Conservation (phyloP, 805 yeast species). For the Saturnispora besseyi region DNA sequence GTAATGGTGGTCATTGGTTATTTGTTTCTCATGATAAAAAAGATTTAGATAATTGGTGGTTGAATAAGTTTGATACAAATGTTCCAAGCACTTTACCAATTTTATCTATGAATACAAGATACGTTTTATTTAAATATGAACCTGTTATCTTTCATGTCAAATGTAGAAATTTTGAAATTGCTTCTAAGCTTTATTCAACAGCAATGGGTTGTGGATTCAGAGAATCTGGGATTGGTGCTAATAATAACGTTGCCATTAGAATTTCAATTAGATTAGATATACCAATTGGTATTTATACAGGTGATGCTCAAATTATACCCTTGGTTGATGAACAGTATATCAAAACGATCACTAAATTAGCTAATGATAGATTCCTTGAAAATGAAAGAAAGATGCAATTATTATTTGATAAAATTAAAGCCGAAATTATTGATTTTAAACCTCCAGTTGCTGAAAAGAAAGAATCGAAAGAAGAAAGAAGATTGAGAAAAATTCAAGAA, state of each 20-base stretch:
- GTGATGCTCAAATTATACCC: constrained; percentile 21
- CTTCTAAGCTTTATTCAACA: constrained; percentile 51
- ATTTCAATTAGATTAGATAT: constrained; percentile 65
- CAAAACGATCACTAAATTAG: constrained; percentile 40
- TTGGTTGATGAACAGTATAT: constrained; percentile 49
- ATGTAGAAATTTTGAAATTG: constrained; percentile 52
- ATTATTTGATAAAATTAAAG: constrained; percentile 35
- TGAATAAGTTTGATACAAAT: constrained; percentile 15
- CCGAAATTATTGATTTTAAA: constrained; percentile 18
- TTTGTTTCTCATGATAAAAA: constrained; percentile 62
- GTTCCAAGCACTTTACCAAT: background rate
- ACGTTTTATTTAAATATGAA: constrained; percentile 69
- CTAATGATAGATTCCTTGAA: constrained; percentile 57
- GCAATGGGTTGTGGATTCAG: constrained; percentile 85
- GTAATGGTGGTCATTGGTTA: constrained; percentile 77
- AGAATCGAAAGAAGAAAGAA: constrained; percentile 52
- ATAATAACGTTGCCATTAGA: constrained; percentile 69
- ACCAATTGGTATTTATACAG: constrained; percentile 56
- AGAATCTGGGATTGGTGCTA: constrained; percentile 78
- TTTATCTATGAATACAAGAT: constrained; percentile 32
- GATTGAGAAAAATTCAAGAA: constrained; percentile 43
- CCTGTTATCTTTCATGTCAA: constrained; percentile 80
- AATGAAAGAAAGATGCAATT: constrained; percentile 49
- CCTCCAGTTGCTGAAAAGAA: background rate
- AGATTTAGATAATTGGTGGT: constrained; percentile 42